Evolutionary conservation across 2,329 filamentous ascomycete genomes (phyloP), one percentile per base, ranked within the genome.

Genomic region (Fusarium pseudocircinatum): DNA sequence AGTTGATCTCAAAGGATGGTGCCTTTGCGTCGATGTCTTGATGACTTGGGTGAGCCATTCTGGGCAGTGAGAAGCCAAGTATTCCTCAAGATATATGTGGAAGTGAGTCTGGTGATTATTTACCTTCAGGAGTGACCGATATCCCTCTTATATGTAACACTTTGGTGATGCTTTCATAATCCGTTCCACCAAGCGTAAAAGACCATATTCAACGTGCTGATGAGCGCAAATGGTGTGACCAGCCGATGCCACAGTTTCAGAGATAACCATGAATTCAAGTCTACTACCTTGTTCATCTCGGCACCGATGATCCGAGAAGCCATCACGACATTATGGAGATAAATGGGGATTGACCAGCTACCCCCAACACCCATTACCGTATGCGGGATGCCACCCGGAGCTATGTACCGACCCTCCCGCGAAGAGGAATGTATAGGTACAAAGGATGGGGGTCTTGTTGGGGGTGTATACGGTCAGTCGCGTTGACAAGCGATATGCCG

Each of bases 311-410:
- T 44, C 39, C 39, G 53, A 57, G 39, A 57, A 20, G 28, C n/a
- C 13, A 57, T 57, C 39, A 57, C 53, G 53, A 44, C 53, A 57
- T 57, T 44, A 57, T 44, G 53, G 53, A 16, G 53, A 57, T 42
- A 44, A 57, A 57, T 57, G 53, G 53, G 39, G 53, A 44, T 9
- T 57, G 28, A 44, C 39, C 18, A 44, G 53, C 53, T 34, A 4
- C 53, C 53, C 53, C 53, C 39, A 57, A 44, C 37, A 12, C 39
- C 13, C 7, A 16, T 57, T 44, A 6, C 53, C 18, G 13, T 24
- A 57, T 22, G 39, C 18, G 39, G 53, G n/a, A 16, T 26, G 9
- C 28, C 6, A 13, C 4, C 39, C 53, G 53, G 18, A 44, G 39
- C 39, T 44, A 57, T 34, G 39, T 11, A 26, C 9, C 2, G 16